Conservation (phyloP, 2,329 filamentous ascomycete genomes). For the Aureobasidium musti region DNA sequence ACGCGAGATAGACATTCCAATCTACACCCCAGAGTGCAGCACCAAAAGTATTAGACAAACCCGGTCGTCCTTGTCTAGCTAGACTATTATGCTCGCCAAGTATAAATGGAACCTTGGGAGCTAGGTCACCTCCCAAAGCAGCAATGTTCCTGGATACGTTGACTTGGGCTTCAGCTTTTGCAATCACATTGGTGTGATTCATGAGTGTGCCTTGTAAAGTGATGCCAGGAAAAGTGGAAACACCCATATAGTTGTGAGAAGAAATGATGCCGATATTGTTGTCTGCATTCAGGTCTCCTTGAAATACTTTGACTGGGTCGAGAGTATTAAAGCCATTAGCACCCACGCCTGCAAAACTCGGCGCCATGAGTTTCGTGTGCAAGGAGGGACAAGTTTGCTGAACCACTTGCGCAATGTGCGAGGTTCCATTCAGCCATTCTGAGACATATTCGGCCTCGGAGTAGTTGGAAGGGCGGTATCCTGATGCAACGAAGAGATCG, state of each 20-base stretch:
- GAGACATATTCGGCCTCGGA: slow-evolving; percentile 58
- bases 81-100: slow-evolving; percentile 65
- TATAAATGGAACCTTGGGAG: slow-evolving; percentile 53
- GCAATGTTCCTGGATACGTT: slow-evolving; percentile 51
- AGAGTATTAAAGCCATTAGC: slow-evolving; percentile 48
- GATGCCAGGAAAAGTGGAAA: slow-evolving; percentile 60
- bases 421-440: slow-evolving; percentile 61
- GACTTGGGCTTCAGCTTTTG: slow-evolving; percentile 54
- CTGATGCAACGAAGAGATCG: slow-evolving; percentile 58
- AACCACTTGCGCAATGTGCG: slow-evolving; percentile 52
- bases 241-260: slow-evolving; percentile 64
- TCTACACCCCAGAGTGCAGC: slow-evolving; percentile 66
- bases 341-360: slow-evolving; percentile 56
- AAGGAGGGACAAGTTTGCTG: slow-evolving; percentile 55
- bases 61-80: slow-evolving; percentile 62
- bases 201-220: slow-evolving; percentile 64
- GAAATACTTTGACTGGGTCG: slow-evolving; percentile 55
- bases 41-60: slow-evolving; percentile 65
- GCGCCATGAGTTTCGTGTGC: slow-evolving; percentile 57
- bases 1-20: slow-evolving; percentile 61
- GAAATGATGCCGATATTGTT: slow-evolving; percentile 57
- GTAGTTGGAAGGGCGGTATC: slow-evolving; percentile 57
- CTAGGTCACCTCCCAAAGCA: slow-evolving; percentile 38
- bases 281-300: slow-evolving; percentile 56
- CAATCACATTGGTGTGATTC: slow-evolving; percentile 60